Evolutionary conservation across 495 filamentous ascomycete species (phyloP), one percentile per base, ranked within the genome.

Genomic region (Schizothecium vesticola): DNA sequence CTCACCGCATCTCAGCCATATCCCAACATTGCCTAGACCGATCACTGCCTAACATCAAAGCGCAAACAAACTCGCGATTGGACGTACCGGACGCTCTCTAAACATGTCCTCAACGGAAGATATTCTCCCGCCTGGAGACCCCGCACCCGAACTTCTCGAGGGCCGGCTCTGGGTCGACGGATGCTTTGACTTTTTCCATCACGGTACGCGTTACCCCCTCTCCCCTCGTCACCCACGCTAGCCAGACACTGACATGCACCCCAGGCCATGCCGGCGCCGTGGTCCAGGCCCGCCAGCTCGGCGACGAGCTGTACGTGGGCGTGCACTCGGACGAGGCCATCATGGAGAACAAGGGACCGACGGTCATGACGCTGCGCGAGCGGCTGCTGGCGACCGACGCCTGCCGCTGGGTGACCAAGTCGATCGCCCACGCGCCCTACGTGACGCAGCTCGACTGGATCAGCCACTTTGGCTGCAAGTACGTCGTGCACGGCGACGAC

Each of bases 171-270:
- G 95, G 95, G 89, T 98, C 22, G 95, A 99, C 80, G 95, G 95
- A 63, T 99, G 95, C 80, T 99, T 96, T 80, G 95, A 99, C 81
- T 99, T 99, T 79, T 93, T 90, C 78, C 95, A 99, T 78, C 95
- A 99, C 74, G 95, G 92, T 93, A 78, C 26, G 67, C 25, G 36
- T 25, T 55, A 24, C 25, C 64, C 33, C 56, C 69, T 12, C 31
- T 12, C 31, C 31, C 25, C 21, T 33, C 31, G 1, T 3, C 23
- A 51, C 58, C 19, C 10, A 13, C 16, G 33, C 31, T 22, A 5
- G 16, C 10, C 23, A 5, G 16, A 7, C 23, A 7, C 63, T 69
- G 51, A 73, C 64, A 23, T 22, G 12, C 23, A 22, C 19, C 25
- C 21, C 70, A 95, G 92, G 95, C 70, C 95, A 99, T 81, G 94